Evolutionary conservation across 2,329 filamentous ascomycete species (phyloP), one percentile per base, ranked within the genome.

Genomic region (Colletotrichum eleusines): DNA sequence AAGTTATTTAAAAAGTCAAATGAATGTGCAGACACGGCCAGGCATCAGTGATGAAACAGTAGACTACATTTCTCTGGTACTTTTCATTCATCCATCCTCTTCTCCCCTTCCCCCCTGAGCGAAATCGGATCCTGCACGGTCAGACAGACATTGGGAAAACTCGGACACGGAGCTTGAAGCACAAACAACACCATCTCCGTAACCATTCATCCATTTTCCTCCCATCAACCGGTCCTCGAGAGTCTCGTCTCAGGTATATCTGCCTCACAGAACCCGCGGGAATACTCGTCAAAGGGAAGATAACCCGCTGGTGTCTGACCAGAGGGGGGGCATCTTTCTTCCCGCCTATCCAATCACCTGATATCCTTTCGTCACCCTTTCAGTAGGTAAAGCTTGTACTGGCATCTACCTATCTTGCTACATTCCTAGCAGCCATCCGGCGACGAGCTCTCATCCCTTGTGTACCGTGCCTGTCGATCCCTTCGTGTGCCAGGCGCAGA

Each of bases 111-210:
- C 35, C 18, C 18, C 18, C 50, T 33, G 44, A 46, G 20, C 11
- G 9, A 23, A 23, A 46, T 23, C 20, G 20, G 44, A 3, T 3
- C 14, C 20, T 46, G 20, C 44, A 46, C 44, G n/a, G n/a, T 46
- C n/a, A 46, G 20, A 44, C 20, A 44, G 20, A 44, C 42, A n/a
- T 8, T 44, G 28, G 40, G 20, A 33, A 59, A 59, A 46, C 18
- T 59, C 57, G 40, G 40, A 59, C 57, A 59, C 57, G 35, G 42
- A 23, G 57, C 57, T 31, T 35, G 42, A 35, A 60, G 57, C 57
- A 54, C 50, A 48, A 48, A 44, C 55, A 28, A 60, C 18, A 46
- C 4, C 9, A 46, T 46, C 20, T n/a, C n/a, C n/a, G n/a, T n/a
- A n/a, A n/a, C n/a, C 42, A 46, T 46, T 9, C 28, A 46, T 46